Evolutionary conservation across 2,329 filamentous ascomycete species (phyloP).

Genomic region (Rhynchosporium secalis): DNA sequence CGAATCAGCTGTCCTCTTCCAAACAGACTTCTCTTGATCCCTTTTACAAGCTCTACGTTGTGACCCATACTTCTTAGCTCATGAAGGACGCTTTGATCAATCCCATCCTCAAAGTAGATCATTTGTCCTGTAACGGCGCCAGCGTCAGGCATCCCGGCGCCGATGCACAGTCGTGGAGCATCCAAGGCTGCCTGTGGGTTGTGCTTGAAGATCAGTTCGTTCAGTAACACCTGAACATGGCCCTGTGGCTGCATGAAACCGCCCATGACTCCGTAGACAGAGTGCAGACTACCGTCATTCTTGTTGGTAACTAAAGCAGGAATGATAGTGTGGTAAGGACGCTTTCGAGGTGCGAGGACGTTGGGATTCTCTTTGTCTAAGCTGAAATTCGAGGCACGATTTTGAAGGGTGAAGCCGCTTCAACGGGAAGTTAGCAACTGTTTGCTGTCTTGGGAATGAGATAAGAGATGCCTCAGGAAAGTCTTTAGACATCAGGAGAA

Average conservation of each 20-base stretch:
- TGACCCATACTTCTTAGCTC: conserved; percentile 12
- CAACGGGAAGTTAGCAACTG: too few relatives aligned
- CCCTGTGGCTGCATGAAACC: conserved; percentile 98
- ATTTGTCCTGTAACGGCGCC: conserved; percentile 1
- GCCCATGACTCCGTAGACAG: conserved; percentile 94
- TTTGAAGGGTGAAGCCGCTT: conserved; percentile 90
- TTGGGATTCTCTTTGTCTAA: conserved; percentile 75
- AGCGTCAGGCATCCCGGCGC: conserved; percentile 46
- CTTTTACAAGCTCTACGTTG: conserved; percentile 11
- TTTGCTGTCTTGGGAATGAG: too few relatives aligned
- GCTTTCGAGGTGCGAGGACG: conserved; percentile 56
- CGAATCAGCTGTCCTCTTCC: conserved; percentile 9
- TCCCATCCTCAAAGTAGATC: conserved; percentile 12
- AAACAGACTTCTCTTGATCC: conserved; percentile 10
- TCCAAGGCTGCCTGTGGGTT: conserved; percentile 87
- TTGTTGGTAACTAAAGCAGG: conserved; percentile 82
- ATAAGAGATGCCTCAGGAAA: too few relatives aligned
- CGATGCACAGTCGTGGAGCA: conserved; percentile 83
- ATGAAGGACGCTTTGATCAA: neutral
- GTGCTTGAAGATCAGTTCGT: conserved; percentile 79
- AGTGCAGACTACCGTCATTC: conserved; percentile 72
- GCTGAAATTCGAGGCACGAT: conserved; percentile 84
- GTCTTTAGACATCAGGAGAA: too few relatives aligned
- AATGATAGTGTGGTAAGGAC: conserved; percentile 97
- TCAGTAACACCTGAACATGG: conserved; percentile 88